Percentiles rank a stretch among this genome's conserved stretches.
phyloP scores from a whole-genome alignment of 345 rosid genomes.

The Populus euphratica region DNA sequence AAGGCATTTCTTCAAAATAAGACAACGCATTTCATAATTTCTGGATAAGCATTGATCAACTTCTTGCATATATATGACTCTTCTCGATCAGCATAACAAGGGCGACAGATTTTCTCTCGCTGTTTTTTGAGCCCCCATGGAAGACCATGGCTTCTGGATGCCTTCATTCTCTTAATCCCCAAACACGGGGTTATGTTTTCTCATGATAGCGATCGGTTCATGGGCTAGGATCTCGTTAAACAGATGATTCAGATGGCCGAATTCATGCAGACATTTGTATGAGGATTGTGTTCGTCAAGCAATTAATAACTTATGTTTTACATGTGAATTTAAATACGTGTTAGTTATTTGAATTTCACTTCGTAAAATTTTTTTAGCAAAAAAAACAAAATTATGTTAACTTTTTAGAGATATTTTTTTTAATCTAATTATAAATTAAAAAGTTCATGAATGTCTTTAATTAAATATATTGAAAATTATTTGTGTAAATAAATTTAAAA shows the following conservation, averaged over 20 bases:
- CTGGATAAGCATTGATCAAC: not conserved
- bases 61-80: not conserved
- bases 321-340: not conserved
- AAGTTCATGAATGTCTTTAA: too few relatives aligned
- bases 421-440: too few relatives aligned
- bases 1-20: constrained; percentile 47
- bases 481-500: accelerated
- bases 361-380: too few relatives aligned
- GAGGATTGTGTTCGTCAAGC: not conserved
- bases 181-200: constrained; percentile 63
- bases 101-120: not conserved
- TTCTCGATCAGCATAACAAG: not conserved
- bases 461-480: too few relatives aligned
- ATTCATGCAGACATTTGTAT: not conserved
- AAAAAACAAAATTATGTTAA: too few relatives aligned
- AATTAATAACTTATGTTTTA: not conserved
- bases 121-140: not conserved
- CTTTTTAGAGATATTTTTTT: too few relatives aligned
- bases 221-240: constrained; percentile 66
- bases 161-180: constrained; percentile 56
- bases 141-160: constrained; percentile 60
- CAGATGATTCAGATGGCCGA: constrained; percentile 37
- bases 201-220: constrained; percentile 53
- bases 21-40: constrained; percentile 18
- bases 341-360: too few relatives aligned